phyloP scores from a whole-genome alignment of 129 eudicot genomes.

The Chrysanthemum seticuspe region DNA sequence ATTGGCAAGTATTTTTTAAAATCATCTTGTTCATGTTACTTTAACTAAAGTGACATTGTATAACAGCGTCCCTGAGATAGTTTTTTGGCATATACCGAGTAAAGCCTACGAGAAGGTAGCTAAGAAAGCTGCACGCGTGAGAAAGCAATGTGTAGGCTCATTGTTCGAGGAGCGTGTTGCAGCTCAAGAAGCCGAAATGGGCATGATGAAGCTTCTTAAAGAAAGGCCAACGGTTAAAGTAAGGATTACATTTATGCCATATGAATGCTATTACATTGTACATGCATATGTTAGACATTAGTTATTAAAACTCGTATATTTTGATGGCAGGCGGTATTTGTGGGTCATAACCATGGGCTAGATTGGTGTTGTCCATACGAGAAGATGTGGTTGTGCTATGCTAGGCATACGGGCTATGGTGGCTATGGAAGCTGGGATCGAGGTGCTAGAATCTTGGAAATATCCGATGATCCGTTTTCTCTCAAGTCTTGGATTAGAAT shows the following conservation, averaged over 20 bases:
- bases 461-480: slow-evolving; percentile 59
- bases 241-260: slow-evolving; percentile 4
- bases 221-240: slow-evolving; percentile 80
- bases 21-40: not conserved
- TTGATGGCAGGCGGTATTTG: slow-evolving; percentile 76
- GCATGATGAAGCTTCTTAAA: slow-evolving; percentile 79
- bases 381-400: slow-evolving; percentile 89
- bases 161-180: slow-evolving; percentile 71
- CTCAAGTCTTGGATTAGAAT: slow-evolving; percentile 93
- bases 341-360: slow-evolving; percentile 97
- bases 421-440: slow-evolving; percentile 91
- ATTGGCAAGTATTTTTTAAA: too few species aligned
- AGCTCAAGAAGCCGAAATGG: slow-evolving; percentile 86
- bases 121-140: slow-evolving; percentile 29
- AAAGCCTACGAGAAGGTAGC: slow-evolving; percentile 69
- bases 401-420: slow-evolving; percentile 94
- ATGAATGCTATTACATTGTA: not conserved
- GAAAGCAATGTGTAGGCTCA: slow-evolving; percentile 69
- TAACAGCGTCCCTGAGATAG: slow-evolving; percentile 76
- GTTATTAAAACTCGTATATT: not conserved
- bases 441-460: slow-evolving; percentile 81
- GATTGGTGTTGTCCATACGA: slow-evolving; percentile 96
- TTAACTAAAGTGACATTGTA: slow-evolving; percentile 12
- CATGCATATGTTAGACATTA: not conserved
- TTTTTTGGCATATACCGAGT: slow-evolving; percentile 98